These are phyloP conservation scores for Leccinum idahoense DNA, from an alignment of 1,284 basidiomycete genomes.

Conservation along the genomic window DNA sequence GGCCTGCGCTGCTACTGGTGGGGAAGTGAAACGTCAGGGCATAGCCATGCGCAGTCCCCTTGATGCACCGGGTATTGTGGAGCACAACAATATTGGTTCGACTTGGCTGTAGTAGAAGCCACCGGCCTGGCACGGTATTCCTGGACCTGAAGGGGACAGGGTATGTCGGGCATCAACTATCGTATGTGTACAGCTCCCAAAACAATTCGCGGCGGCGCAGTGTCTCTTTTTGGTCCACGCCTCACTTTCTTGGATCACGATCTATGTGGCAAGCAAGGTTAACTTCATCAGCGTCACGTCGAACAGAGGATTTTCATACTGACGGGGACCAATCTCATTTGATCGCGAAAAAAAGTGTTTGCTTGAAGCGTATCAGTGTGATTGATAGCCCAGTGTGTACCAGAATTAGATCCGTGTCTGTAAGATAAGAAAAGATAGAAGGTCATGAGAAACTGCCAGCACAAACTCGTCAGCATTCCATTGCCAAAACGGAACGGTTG, in stretches of 20 bases:
- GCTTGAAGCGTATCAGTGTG: not conserved
- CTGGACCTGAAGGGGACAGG: too few species aligned
- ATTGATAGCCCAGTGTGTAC: constrained; percentile 59
- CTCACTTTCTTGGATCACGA: constrained; percentile 67
- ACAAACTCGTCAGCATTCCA: constrained; percentile 10
- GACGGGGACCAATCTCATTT: constrained; percentile 67
- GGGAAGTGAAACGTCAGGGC: too few species aligned
- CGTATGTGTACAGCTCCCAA: constrained; percentile 75
- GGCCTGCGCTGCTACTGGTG: too few species aligned
- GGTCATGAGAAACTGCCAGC: constrained; percentile 64
- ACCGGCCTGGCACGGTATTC: too few species aligned
- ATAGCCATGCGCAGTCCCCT: too few species aligned
- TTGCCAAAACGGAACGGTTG: constrained; percentile 3
- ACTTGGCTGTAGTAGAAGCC: too few species aligned
- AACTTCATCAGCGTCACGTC: constrained; percentile 10
- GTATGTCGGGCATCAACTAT: constrained; percentile 21
- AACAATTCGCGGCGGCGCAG: constrained; percentile 62
- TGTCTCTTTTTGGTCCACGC: constrained; percentile 54
- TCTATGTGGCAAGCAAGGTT: constrained; percentile 39
- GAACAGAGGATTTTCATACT: constrained; percentile 29
- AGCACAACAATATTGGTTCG: too few species aligned
- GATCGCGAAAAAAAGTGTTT: constrained; percentile 8
- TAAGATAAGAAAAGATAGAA: constrained; percentile 73
- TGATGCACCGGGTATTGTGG: too few species aligned
- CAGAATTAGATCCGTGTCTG: constrained; percentile 65